Evolutionary conservation across 1,284 basidiomycete genomes (phyloP), one percentile per base, ranked within the genome.

Genomic region (Malassezia caprae): DNA sequence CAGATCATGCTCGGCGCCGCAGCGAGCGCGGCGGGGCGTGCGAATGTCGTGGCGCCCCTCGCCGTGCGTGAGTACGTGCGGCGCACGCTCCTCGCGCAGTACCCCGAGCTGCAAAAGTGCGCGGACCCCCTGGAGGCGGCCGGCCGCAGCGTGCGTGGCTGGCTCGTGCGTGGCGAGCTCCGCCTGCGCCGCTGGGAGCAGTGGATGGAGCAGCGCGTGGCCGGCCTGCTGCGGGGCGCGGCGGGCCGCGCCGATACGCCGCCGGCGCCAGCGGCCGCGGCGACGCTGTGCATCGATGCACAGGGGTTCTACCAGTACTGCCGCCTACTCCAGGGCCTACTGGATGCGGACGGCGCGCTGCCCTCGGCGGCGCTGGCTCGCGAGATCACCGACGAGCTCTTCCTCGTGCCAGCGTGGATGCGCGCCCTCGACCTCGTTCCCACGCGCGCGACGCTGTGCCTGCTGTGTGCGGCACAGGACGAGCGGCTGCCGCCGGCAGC

Each of bases 111-210:
- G 13, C 41, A 31, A 8, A 4, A n/a, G 17, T 50, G 40, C 12
- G 12, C 23, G 30, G 53, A 43, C 23, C 35, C 50, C 11, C 39
- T 56, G 8, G 51, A 52, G 30, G 27, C 23, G n/a, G 21, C 43
- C 26, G 12, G 15, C 11, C 11, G 17, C 37, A 32, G 46, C 23
- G 24, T 19, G 23, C 43, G 27, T 6, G 41, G 30, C 39, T 58
- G 56, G 56, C 35, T 58, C 10, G 23, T 58, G 45, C 50, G 56
- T 13, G 31, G 56, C 32, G 56, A 58, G 51, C 46, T 53, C 28
- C 50, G 44, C 27, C 30, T 48, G 40, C 44, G 51, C 17, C 50
- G 50, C 32, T 48, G 49, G 49, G 55, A 57, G 35, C 49, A 50
- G 13, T 57, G 55, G 55, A 17, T 52, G 19, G 51, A 48, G 28